phyloP scores from a whole-genome alignment of 805 yeast species.

The Saturnispora dispora region DNA sequence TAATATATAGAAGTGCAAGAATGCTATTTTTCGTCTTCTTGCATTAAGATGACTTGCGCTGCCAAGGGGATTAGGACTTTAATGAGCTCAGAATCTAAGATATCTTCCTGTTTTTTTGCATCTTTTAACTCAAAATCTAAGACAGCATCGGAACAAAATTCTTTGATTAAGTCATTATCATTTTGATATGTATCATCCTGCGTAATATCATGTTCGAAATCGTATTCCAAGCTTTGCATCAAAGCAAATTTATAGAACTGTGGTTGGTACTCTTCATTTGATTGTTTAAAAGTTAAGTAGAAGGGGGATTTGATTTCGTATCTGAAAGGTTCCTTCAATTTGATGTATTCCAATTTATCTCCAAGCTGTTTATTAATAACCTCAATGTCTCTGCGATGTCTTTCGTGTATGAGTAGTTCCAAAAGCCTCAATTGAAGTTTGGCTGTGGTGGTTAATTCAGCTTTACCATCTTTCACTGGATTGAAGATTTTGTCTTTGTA shows the following conservation, averaged over 20 bases:
- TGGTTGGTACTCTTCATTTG: slow-evolving; percentile 16
- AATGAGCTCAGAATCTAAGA: slow-evolving; percentile 22
- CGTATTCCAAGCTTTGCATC: slow-evolving; percentile 30
- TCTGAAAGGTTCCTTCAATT: slow-evolving; percentile 21
- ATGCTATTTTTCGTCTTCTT: slow-evolving; percentile 8
- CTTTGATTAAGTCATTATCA: slow-evolving; percentile 24
- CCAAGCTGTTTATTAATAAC: slow-evolving; percentile 19
- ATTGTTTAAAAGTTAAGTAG: slow-evolving; percentile 17
- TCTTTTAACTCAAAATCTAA: slow-evolving; percentile 16
- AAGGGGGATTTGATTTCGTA: slow-evolving; percentile 30
- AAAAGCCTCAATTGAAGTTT: slow-evolving; percentile 28
- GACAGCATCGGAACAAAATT: slow-evolving; percentile 24
- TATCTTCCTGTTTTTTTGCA: slow-evolving; percentile 11
- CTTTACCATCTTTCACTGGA: slow-evolving; percentile 15
- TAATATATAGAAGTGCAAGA: background rate
- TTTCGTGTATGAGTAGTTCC: slow-evolving; percentile 26
- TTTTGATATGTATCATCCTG: slow-evolving; percentile 19
- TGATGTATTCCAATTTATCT: slow-evolving; percentile 17
- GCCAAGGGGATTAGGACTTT: slow-evolving; percentile 29
- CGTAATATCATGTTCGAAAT: slow-evolving; percentile 25
- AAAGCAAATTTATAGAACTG: slow-evolving; percentile 27
- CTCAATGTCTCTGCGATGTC: slow-evolving; percentile 29
- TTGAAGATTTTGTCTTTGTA: slow-evolving; percentile 17
- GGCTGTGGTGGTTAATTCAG: slow-evolving; percentile 25
- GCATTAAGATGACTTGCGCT: slow-evolving; percentile 25